Evolutionary conservation across 2,329 filamentous ascomycete genomes (phyloP), one percentile per base, ranked within the genome.

Genomic region (Beauveria bassiana): DNA sequence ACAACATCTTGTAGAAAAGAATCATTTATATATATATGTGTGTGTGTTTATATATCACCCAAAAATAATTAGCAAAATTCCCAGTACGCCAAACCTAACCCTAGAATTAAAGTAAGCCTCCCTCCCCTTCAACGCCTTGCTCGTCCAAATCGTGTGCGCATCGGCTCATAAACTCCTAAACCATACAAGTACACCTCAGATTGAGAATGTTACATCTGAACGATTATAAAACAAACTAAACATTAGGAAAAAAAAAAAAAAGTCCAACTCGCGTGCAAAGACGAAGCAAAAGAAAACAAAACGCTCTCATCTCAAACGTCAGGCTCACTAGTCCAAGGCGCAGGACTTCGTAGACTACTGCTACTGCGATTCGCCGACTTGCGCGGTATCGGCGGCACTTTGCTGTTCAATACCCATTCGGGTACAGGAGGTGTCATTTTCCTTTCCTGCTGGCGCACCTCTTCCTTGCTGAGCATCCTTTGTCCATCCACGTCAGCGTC

Each of bases 381-480:
- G 45, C 42, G 51, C 14, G 52, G 57, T 45, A 60, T 58, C 14
- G 57, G 61, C 1, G 61, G 56, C 1, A 53, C 61, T 42, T 52
- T 55, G 38, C 57, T 60, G 22, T 59, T 59, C 26, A 63, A 53
- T 24, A 63, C 45, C 56, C 57, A 60, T 16, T 63, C 57, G 46
- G 61, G 61, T 18, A 63, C 61, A 1, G 61, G 61, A 4, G 61
- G 61, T 16, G 61, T 63, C 61, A 63, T 63, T 43, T 63, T 61
- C 24, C 61, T 55, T 43, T 63, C 61, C n/a, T 55, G 51, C 5
- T 20, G 40, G 10, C 28, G 53, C 28, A 42, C 24, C 6, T 18
- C 26, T 20, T 45, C 40, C 20, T 31, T 52, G 16, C 14, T 14
- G 16, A n/a, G 24, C 7, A 14, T 42, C 28, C 31, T 22, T 40